Evolutionary conservation across 805 yeast species (phyloP).

Genomic region (Lipomyces yamanashiensis): DNA sequence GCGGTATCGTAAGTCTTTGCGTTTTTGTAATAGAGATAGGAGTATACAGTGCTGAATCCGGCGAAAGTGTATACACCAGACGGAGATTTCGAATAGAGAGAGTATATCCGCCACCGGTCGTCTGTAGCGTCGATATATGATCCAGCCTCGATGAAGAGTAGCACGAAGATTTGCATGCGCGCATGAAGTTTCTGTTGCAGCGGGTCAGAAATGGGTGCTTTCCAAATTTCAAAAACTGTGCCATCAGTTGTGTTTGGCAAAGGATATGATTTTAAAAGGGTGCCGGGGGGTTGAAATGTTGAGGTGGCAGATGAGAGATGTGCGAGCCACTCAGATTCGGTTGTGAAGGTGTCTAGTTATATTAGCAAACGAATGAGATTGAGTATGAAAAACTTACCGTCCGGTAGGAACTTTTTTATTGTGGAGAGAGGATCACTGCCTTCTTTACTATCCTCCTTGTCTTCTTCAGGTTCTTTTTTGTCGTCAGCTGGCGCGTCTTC

Average conservation of each 20-base stretch:
- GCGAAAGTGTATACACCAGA: conserved; percentile 52
- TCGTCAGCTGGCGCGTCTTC: conserved; percentile 8
- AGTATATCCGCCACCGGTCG: conserved; percentile 77
- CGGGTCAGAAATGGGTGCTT: conserved; percentile 50
- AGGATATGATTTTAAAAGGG: conserved; percentile 45
- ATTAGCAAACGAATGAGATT: neutral
- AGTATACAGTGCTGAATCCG: conserved; percentile 84
- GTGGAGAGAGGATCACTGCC: conserved; percentile 57
- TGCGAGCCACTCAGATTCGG: conserved; percentile 65
- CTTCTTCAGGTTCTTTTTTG: neutral
- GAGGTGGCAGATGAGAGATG: conserved; percentile 8
- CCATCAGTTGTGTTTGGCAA: conserved; percentile 39
- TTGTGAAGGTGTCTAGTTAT: conserved; percentile 55
- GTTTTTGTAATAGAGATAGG: conserved; percentile 77
- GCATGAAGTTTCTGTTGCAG: conserved; percentile 60
- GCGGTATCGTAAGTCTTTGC: conserved; percentile 54
- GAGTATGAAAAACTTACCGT: conserved; percentile 43
- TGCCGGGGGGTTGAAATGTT: conserved; percentile 37
- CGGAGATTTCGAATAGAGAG: conserved; percentile 48
- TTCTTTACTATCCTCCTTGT: conserved; percentile 7
- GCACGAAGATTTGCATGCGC: conserved; percentile 76
- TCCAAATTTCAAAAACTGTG: conserved; percentile 57
- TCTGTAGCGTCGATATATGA: conserved; percentile 80
- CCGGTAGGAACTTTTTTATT: conserved; percentile 64
- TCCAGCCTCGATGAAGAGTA: conserved; percentile 92